Evolutionary conservation across 352 stramenopile species (phyloP).

Genomic region (Phytopythium kandeliae): DNA sequence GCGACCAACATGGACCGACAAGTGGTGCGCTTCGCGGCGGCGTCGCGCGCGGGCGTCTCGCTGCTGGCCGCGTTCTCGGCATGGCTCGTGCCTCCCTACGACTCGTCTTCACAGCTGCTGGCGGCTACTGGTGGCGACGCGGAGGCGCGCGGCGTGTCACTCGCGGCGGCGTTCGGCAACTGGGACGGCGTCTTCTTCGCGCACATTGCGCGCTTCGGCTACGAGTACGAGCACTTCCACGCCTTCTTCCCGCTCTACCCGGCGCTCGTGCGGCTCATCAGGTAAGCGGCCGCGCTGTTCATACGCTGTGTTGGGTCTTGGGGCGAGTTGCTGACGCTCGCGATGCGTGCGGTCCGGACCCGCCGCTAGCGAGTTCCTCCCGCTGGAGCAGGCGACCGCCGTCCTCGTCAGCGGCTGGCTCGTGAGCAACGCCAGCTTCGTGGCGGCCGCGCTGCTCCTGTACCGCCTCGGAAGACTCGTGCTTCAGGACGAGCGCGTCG

Average conservation of each 20-base stretch:
- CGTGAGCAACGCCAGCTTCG: constrained; percentile 73
- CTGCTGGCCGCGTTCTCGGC: constrained; percentile 38
- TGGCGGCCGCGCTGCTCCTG: constrained; percentile 61
- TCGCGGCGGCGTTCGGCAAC: constrained; percentile 37
- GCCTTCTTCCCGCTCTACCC: constrained; percentile 83
- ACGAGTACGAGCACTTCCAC: constrained; percentile 83
- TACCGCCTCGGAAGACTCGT: constrained; percentile 60
- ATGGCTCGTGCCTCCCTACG: constrained; percentile 50
- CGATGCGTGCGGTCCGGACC: no score
- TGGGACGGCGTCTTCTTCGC: constrained; percentile 86
- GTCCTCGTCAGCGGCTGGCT: constrained; percentile 45
- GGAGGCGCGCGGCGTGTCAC: not conserved
- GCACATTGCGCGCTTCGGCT: constrained; percentile 65
- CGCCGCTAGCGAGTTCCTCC: no score
- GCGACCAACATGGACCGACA: constrained; percentile 17
- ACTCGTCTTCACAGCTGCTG: constrained; percentile 52
- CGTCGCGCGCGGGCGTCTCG: constrained; percentile 39
- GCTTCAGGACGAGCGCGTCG: constrained; percentile 41
- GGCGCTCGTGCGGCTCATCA: constrained; percentile 35
- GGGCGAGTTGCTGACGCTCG: no score
- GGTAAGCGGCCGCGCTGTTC: no score
- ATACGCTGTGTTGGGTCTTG: no score
- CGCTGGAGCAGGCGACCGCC: constrained; percentile 12
- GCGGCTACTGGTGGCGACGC: not conserved
- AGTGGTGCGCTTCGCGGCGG: constrained; percentile 43